A percentile compares a stretch with the other conserved stretches of the same genome.
Conservation (phyloP, 1,284 basidiomycete species). For the Malassezia psittaci region DNA sequence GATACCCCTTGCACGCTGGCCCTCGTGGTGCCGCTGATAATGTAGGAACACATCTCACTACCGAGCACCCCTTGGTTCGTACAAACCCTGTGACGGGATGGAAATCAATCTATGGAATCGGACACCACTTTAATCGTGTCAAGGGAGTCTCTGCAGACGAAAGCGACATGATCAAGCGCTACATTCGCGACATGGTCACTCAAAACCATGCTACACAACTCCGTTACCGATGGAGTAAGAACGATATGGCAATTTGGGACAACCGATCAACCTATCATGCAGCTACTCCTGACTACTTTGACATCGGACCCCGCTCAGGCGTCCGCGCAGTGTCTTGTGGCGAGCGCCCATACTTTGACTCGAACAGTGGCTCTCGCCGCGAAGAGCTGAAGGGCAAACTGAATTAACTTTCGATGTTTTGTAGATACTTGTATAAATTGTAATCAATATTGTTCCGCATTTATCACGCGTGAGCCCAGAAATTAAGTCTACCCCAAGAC, state of each 20-base stretch:
- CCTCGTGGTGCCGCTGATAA: slow-evolving; percentile 53
- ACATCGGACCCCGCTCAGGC: slow-evolving; percentile 20
- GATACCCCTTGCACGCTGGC: slow-evolving; percentile 33
- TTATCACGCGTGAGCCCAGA: neutral
- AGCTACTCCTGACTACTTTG: slow-evolving; percentile 23
- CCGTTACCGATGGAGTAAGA: slow-evolving; percentile 51
- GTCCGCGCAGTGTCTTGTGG: slow-evolving; percentile 23
- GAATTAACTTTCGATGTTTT: slow-evolving; percentile 3
- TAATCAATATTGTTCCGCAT: neutral
- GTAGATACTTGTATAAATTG: neutral
- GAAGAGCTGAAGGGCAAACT: slow-evolving; percentile 18
- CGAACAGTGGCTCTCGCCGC: slow-evolving; percentile 15
- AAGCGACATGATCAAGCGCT: slow-evolving; percentile 53
- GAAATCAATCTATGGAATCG: slow-evolving; percentile 60
- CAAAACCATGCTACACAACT: slow-evolving; percentile 60
- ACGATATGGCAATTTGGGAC: slow-evolving; percentile 34
- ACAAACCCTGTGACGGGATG: slow-evolving; percentile 58
- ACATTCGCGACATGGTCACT: slow-evolving; percentile 50
- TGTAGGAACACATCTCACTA: slow-evolving; percentile 54
- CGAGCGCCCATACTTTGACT: slow-evolving; percentile 24
- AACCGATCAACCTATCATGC: slow-evolving; percentile 22
- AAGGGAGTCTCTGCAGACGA: slow-evolving; percentile 57
- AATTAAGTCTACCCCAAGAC: neutral
- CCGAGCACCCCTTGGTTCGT: slow-evolving; percentile 52
- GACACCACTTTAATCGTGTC: slow-evolving; percentile 53